A percentile compares a stretch with the other conserved stretches of the same genome.
These are phyloP conservation scores for Fusarium paranaense DNA, from an alignment of 2,329 filamentous ascomycete genomes.

Conservation along the genomic window DNA sequence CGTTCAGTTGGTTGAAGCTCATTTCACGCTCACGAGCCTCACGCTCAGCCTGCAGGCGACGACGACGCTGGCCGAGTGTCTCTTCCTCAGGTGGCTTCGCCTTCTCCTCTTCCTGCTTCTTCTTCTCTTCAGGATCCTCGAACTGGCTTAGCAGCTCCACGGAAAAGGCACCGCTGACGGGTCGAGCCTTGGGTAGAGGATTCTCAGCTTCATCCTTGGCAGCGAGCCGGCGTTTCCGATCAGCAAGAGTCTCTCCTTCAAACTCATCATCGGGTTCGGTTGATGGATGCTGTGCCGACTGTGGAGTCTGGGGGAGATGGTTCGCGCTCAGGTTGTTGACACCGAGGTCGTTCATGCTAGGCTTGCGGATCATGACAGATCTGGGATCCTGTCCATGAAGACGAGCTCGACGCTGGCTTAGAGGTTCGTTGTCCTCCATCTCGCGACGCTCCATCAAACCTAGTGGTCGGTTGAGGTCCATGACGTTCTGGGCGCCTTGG, in stretches of 20 bases:
- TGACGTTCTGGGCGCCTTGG: slow-evolving; percentile 62
- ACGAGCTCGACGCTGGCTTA: slow-evolving; percentile 80
- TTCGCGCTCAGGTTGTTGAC: slow-evolving; percentile 38
- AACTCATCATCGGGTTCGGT: slow-evolving; percentile 65
- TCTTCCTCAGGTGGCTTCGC: slow-evolving; percentile 68
- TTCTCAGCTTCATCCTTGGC: slow-evolving; percentile 62
- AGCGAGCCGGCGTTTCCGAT: slow-evolving; percentile 73
- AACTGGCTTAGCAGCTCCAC: slow-evolving; percentile 76
- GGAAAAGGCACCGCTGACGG: slow-evolving; percentile 75
- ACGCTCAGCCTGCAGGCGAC: slow-evolving; percentile 76
- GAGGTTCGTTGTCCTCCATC: slow-evolving; percentile 91
- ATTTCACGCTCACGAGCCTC: slow-evolving; percentile 72
- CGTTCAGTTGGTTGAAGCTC: slow-evolving; percentile 49
- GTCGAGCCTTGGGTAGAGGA: slow-evolving; percentile 63
- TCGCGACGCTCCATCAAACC: slow-evolving; percentile 85
- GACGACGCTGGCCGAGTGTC: slow-evolving; percentile 81
- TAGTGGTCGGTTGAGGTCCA: slow-evolving; percentile 72
- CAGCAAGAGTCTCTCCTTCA: slow-evolving; percentile 74
- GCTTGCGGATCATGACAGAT: slow-evolving; percentile 52
- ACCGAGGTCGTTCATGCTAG: slow-evolving; percentile 58
- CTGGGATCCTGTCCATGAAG: slow-evolving; percentile 72
- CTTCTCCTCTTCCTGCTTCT: slow-evolving; percentile 54
- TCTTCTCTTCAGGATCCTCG: slow-evolving; percentile 61
- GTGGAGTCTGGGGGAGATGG: slow-evolving; percentile 33
- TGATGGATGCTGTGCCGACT: slow-evolving; percentile 44